Evolutionary conservation across 441 rosid genomes (phyloP), one percentile per base, ranked within the genome.

Genomic region (Flueggea neowawraea): DNA sequence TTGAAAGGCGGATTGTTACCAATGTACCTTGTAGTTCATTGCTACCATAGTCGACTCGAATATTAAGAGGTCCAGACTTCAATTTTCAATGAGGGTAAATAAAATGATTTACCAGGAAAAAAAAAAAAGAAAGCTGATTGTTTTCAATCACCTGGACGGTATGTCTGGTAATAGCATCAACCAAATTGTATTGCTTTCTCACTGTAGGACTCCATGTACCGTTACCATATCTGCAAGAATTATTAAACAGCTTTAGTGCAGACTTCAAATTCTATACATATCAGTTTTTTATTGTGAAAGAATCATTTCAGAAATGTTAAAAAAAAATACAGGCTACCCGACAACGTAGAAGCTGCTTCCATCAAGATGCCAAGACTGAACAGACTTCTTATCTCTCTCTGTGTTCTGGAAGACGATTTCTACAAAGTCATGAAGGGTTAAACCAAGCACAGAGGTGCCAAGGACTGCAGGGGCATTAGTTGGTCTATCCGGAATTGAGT

Each of bases 331-430:
- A 6, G 8, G 4, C n/a, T 5, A 90, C 98, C 88, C 96, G 3
- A 79, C 97, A 53, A 75, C 67, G 68, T 69, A 88, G 74, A 81
- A 81, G 60, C 88, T 87, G 52, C 70, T 65, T 41, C 97, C 96
- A 56, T 84, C 94, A 55, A 90, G 80, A 66, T 93, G 97, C 96
- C 91, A 86, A 31, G 96, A 86, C 56, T 88, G 96, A 58, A 81
- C 41, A 9, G 82, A 22, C 28, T 22, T 22, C 28, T 22, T 22
- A 1, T 22, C 59, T 33, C 65, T 58, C 61, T 86, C 95, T 6
- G 64, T 66, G 71, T 90, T 93, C 65, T 85, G 90, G 84, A 93
- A 88, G 14, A 93, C 74, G n/a, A 93, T 77, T 70, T 90, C 90
- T 0, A 81, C 75, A 33, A 66, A 93, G 43, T 93, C 92, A 56